Evolutionary conservation across 139 green algal genomes (phyloP), one percentile per base, ranked within the genome.

Genomic region (Tetradesmus lagerheimii): DNA sequence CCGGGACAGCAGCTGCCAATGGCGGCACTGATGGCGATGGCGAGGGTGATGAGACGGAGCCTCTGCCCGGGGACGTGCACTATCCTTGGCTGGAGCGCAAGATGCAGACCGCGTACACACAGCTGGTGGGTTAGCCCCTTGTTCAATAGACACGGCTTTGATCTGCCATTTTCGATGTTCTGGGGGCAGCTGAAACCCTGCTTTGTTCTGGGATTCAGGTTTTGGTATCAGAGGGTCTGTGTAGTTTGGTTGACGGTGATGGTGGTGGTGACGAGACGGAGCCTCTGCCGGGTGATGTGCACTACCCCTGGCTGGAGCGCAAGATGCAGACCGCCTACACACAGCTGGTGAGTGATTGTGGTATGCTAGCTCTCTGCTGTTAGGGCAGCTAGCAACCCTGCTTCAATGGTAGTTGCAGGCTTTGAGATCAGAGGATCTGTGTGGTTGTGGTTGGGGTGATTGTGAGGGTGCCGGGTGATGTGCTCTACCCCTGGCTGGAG

Each of bases 31-130:
- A 15, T 62, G 67, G 27, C 1, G 75, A 38, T 47, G 86, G n/a
- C n/a, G n/a, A 67, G 18, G 77, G 67, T 4, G 88, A 86, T 43
- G 88, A 90, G 34, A 86, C 84, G 6, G 91, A 89, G 53, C 74
- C 89, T 23, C 86, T 89, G 66, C 88, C 88, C 0, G 88, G 88
- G 25, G 88, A 91, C 34, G 23, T 78, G 16, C 83, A 83, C 53
- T 91, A 91, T 57, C 86, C 90, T 1, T 91, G 76, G 66, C 82
- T 91, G 0, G 82, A 93, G 87, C 74, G 87, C 6, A 84, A 88
- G 67, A 87, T 91, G 57, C 83, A 90, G 34, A 45, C 18, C n/a
- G 64, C 37, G 0, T 93, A 89, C 86, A 85, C 50, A 39, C 27
- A 12, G 31, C 86, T 87, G 62, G 90, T 93, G 66, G 38, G 86